Base-by-base conservation (phyloP, 148 eudicot species). In the Silene uniflora region DNA sequence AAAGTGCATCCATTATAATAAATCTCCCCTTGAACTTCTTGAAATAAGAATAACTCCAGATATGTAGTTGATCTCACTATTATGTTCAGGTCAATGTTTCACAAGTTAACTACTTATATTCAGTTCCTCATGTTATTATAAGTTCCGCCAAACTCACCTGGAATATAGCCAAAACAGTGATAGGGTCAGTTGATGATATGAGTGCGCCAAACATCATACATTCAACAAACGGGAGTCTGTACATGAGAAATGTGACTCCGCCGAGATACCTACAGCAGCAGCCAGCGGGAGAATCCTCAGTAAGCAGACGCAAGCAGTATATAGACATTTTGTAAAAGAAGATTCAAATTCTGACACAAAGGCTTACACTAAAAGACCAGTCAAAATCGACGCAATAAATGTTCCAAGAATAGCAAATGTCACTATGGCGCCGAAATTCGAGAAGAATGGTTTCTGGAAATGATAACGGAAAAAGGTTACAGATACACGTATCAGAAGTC, bases 151-250 rank as follows among this genome's bases (percentile, higher is more conserved):
- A 77, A 62, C 54, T 75, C 69, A 91, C 99, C 98, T 95, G 99
- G 80, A 95, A 95, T 80, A 95, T 95, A 70, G 99, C 87, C 73
- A 95, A 76, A 77, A 95, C 99, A 35, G 99, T 95, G 83, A 95
- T 91, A 74, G 99, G 99, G 82, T 95, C 99, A 3, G 99, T 95
- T 56, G 99, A 96, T 58, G 99, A 92, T 84, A 95, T 95, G 25
- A 95, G 89, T 75, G 99, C 99, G 68, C 99, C 99, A 85, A 95
- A 95, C 99, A 95, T 95, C 85, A 95, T 81, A 79, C 99, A 95
- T 75, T 95, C 99, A 42, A 90, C 83, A 73, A 95, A 88, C 25
- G 99, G 99, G 71, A 95, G 98, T 80, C 73, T 85, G 77, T 91
- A 95, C 85, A 95, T 89, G 75, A 95, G 90, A 77, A 44, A 89